Conservation (phyloP, 2,329 filamentous ascomycete species). For the Eutypa lata region DNA sequence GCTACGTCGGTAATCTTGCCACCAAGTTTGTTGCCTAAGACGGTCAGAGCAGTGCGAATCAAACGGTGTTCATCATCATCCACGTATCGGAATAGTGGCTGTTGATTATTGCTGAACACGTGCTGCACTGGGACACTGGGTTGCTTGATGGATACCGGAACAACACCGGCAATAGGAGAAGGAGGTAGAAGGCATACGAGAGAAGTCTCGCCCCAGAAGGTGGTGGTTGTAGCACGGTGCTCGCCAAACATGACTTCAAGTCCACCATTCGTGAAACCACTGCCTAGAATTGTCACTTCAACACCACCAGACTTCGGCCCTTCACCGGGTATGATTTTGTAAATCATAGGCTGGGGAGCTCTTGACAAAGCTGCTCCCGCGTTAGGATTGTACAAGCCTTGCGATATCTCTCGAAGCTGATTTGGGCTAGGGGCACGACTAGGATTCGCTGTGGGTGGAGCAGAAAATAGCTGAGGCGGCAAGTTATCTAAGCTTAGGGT, state of each 20-base stretch:
- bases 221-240: conserved; percentile 64
- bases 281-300: conserved; percentile 82
- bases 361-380: conserved; percentile 48
- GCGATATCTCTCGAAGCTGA: conserved; percentile 39
- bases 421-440: conserved; percentile 77
- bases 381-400: conserved; percentile 47
- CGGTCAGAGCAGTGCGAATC: conserved; percentile 63
- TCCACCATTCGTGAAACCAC: conserved; percentile 69
- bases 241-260: conserved; percentile 83
- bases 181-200: conserved; percentile 77
- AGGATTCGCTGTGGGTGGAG: conserved; percentile 67
- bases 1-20: conserved; percentile 59
- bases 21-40: conserved; percentile 63
- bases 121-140: conserved; percentile 33
- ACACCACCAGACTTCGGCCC: conserved; percentile 80
- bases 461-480: conserved; percentile 64
- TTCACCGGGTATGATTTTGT: conserved; percentile 79
- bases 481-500: conserved; percentile 65
- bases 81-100: conserved; percentile 67
- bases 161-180: conserved; percentile 62
- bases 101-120: conserved; percentile 36
- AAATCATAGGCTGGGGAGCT: conserved; percentile 58
- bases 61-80: conserved; percentile 68
- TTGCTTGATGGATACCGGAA: conserved; percentile 68
- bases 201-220: conserved; percentile 77